These are phyloP conservation scores for Zychaea mexicana DNA, from an alignment of 371 early-diverging fungal genomes.

Conservation along the genomic window DNA sequence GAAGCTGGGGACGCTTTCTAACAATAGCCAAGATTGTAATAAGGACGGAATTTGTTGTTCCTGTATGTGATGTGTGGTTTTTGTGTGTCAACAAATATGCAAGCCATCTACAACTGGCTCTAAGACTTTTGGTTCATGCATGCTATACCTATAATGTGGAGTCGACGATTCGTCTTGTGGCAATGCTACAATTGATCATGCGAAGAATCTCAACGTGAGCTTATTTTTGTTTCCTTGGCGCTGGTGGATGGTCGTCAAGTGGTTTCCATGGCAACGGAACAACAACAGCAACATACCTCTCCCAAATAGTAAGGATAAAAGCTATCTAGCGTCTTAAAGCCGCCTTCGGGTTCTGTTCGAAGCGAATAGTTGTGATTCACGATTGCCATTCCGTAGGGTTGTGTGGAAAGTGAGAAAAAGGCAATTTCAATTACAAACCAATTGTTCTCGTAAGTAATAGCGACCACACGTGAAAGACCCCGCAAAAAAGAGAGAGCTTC, in stretches of 20 bases:
- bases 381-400: constrained; percentile 14
- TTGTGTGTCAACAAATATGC: neutral
- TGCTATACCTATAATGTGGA: constrained; percentile 54
- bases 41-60: constrained; percentile 31
- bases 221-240: neutral
- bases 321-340: constrained; percentile 52
- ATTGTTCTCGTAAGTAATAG: no score
- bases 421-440: neutral
- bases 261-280: neutral
- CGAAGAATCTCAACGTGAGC: neutral
- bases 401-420: neutral
- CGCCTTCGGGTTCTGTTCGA: constrained; percentile 48
- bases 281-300: constrained; percentile 12
- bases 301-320: constrained; percentile 76
- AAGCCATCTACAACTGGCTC: neutral
- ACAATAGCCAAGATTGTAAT: constrained; percentile 19
- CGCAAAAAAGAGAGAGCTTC: neutral
- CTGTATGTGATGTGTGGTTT: no score
- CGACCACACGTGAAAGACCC: neutral
- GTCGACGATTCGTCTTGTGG: constrained; percentile 54
- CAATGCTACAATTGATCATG: constrained; percentile 54
- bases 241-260: neutral
- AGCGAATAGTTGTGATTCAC: constrained; percentile 59
- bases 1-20: constrained; percentile 22
- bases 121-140: neutral